phyloP scores from a whole-genome alignment of 2,329 filamentous ascomycete species.

The Chrysoporthe cubensis region DNA sequence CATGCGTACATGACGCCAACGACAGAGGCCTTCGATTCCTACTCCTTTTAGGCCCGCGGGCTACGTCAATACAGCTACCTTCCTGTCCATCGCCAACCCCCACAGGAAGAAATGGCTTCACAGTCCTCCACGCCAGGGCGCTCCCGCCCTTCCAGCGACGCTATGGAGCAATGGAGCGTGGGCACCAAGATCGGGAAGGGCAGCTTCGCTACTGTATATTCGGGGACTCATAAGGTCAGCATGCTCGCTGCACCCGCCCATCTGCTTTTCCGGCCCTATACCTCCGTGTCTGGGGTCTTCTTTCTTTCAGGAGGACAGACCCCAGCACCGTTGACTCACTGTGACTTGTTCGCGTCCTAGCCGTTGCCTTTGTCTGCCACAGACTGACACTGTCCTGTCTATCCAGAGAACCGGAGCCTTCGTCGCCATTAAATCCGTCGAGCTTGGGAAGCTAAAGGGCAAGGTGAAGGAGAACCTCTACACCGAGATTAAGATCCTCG shows the following conservation, averaged over 20 bases:
- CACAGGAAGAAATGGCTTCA: slow-evolving; percentile 38
- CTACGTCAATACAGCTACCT: slow-evolving; percentile 32
- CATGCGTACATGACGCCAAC: slow-evolving; percentile 39
- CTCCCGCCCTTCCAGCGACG: slow-evolving; percentile 38
- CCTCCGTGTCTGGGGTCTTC: neutral
- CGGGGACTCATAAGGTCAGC: slow-evolving; percentile 80
- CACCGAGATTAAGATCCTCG: slow-evolving; percentile 93
- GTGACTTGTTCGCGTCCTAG: neutral
- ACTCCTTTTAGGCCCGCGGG: slow-evolving; percentile 38
- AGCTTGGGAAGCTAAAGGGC: slow-evolving; percentile 85
- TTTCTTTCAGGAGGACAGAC: neutral
- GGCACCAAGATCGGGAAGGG: slow-evolving; percentile 93
- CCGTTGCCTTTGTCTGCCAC: slow-evolving; percentile 13
- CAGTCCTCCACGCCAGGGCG: slow-evolving; percentile 35
- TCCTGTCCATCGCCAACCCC: slow-evolving; percentile 34
- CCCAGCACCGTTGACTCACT: too few species aligned
- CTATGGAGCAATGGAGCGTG: slow-evolving; percentile 77
- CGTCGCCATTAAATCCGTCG: slow-evolving; percentile 96
- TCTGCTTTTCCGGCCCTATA: neutral
- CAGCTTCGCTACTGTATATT: slow-evolving; percentile 95
- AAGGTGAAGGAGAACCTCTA: slow-evolving; percentile 97
- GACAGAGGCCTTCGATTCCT: slow-evolving; percentile 34
- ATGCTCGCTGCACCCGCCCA: slow-evolving; percentile 22
- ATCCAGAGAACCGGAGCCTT: slow-evolving; percentile 74
- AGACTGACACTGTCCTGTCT: slow-evolving; percentile 28